Evolutionary conservation across 2,329 filamentous ascomycete species (phyloP).

Genomic region (Ilyonectria mors-panacis): DNA sequence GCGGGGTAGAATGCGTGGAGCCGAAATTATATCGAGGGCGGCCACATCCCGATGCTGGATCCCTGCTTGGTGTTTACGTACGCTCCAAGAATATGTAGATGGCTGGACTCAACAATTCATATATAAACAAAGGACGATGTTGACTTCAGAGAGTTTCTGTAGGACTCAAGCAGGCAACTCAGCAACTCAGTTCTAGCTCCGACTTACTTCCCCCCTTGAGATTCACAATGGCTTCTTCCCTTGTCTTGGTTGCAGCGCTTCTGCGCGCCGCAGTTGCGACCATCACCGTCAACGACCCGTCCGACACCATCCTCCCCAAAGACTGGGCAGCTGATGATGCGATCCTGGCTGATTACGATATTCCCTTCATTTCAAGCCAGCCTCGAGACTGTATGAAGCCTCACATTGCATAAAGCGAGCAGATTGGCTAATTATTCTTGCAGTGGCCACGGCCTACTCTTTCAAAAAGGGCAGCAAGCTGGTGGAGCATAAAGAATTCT

Average conservation of each 20-base stretch:
- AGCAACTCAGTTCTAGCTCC: constrained; percentile 21
- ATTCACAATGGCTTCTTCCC: constrained; percentile 22
- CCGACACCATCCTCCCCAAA: constrained; percentile 18
- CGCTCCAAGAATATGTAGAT: neutral
- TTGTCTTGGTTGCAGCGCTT: constrained; percentile 17
- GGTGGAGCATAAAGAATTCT: constrained; percentile 11
- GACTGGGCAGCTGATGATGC: constrained; percentile 20
- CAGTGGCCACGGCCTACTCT: constrained; percentile 9
- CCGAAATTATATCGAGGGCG: constrained; percentile 22
- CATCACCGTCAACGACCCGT: constrained; percentile 23
- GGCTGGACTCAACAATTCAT: neutral
- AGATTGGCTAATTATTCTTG: neutral
- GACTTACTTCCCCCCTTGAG: constrained; percentile 8
- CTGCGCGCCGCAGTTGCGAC: constrained; percentile 19
- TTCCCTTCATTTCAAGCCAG: constrained; percentile 15
- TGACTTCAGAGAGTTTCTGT: neutral
- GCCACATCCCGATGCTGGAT: constrained; percentile 30
- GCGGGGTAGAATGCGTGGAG: constrained; percentile 21
- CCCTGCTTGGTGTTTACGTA: constrained; percentile 22
- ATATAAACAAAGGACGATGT: constrained; percentile 14
- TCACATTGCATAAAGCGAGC: neutral
- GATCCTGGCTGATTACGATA: constrained; percentile 25
- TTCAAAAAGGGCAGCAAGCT: neutral
- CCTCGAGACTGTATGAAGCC: constrained; percentile 19
- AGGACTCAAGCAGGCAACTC: constrained; percentile 29